phyloP scores from a whole-genome alignment of 345 rosid genomes.

The Stellera chamaejasme region DNA sequence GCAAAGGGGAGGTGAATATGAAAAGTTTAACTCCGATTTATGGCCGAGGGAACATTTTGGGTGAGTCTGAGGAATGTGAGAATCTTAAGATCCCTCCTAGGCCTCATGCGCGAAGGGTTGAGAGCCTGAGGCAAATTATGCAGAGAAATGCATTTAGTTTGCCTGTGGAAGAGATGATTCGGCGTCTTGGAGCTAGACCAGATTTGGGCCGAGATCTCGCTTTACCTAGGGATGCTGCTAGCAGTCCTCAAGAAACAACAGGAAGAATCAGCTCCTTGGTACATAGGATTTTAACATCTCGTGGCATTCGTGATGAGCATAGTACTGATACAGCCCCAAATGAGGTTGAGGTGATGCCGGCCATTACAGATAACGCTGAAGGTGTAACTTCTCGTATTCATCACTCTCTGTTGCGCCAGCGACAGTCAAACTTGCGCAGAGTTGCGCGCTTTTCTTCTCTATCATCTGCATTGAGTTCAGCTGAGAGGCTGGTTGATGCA shows the following conservation, averaged over 20 bases:
- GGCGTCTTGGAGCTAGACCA: slow-evolving; percentile 64
- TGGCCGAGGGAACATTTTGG: slow-evolving; percentile 59
- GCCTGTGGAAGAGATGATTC: slow-evolving; percentile 80
- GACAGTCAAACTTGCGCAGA: slow-evolving; percentile 53
- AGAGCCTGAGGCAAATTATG: slow-evolving; percentile 79
- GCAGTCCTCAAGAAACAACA: slow-evolving; percentile 33
- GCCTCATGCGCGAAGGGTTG: slow-evolving; percentile 74
- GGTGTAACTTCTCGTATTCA: slow-evolving; percentile 42
- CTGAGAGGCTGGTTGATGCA: slow-evolving; percentile 50
- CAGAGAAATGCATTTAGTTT: slow-evolving; percentile 52
- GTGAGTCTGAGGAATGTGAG: slow-evolving; percentile 46
- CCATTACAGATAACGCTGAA: slow-evolving; percentile 39
- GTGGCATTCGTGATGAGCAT: slow-evolving; percentile 73
- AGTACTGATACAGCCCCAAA: slow-evolving; percentile 32
- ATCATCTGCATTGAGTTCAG: slow-evolving; percentile 42
- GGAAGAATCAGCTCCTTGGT: slow-evolving; percentile 43
- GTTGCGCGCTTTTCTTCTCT: slow-evolving; percentile 36
- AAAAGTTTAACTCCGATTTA: slow-evolving; percentile 82
- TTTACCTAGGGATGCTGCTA: slow-evolving; percentile 33
- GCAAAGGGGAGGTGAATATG: slow-evolving; percentile 82
- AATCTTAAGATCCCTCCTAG: slow-evolving; percentile 66
- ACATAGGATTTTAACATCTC: slow-evolving; percentile 59
- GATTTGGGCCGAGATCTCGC: slow-evolving; percentile 47
- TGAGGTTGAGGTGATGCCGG: slow-evolving; percentile 48
- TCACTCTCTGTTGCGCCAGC: slow-evolving; percentile 43